These are phyloP conservation scores for Stephanodiscus minutulus DNA, from an alignment of 108 stramenopile species.

Conservation along the genomic window DNA sequence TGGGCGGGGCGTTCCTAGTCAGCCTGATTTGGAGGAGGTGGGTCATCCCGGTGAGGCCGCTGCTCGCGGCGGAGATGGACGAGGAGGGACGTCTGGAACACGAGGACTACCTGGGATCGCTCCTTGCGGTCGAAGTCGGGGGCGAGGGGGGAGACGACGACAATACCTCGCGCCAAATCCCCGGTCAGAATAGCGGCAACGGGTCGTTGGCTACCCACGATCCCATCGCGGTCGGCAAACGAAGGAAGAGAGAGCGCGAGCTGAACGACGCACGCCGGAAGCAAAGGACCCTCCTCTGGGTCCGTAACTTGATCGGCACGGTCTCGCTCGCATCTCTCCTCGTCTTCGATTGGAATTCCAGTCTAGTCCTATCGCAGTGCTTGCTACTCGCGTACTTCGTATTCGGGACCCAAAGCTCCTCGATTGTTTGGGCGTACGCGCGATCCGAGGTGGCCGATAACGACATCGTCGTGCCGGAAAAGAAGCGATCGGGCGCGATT, in stretches of 20 bases:
- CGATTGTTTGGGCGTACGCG: slow-evolving; percentile 36
- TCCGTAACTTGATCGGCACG: slow-evolving; percentile 33
- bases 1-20: slow-evolving; percentile 57
- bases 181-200: slow-evolving; percentile 1
- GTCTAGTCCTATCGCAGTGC: slow-evolving; percentile 28
- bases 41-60: slow-evolving; percentile 32
- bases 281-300: slow-evolving; percentile 23
- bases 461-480: slow-evolving; percentile 35
- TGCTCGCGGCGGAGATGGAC: slow-evolving; percentile 10
- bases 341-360: slow-evolving; percentile 26
- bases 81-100: slow-evolving; percentile 18
- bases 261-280: slow-evolving; percentile 30
- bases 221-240: slow-evolving; percentile 30
- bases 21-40: slow-evolving; percentile 27
- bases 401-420: slow-evolving; percentile 34
- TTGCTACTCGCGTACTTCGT: slow-evolving; percentile 34
- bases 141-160: background rate
- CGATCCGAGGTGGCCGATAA: slow-evolving; percentile 30
- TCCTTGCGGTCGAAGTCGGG: slow-evolving; percentile 11
- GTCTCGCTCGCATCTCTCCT: slow-evolving; percentile 26
- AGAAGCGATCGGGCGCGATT: slow-evolving; percentile 48
- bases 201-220: slow-evolving; percentile 5
- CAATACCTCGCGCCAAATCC: background rate
- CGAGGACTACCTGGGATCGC: slow-evolving; percentile 12
- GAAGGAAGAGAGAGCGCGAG: slow-evolving; percentile 38